Evolutionary conservation across 805 yeast genomes (phyloP), one percentile per base, ranked within the genome.

Genomic region (Osmozyma mogii): DNA sequence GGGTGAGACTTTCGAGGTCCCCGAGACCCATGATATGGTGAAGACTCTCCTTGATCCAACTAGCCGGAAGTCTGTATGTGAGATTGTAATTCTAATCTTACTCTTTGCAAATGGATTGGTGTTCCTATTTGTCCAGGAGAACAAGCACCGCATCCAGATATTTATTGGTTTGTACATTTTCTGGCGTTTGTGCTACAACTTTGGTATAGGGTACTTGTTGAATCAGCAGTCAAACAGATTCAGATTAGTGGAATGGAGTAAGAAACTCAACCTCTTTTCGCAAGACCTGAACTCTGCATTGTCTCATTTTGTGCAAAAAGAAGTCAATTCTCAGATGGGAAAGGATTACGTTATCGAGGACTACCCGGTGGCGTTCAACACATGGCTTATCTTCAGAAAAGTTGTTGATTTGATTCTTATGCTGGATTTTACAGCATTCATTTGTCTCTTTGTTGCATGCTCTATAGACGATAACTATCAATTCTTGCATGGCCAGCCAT

Each of bases 1-100:
- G 9, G 72, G 71, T 4, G 64, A 52, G 24, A 56, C 68, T 14
- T 69, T 69, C 38, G 43, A 51, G 18, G 70, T 66, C 21, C 82
- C 83, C 1, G 68, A 70, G 41, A 84, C 94, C 17, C 80, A 78
- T 45, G 94, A 84, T 49, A 83, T 84, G 92, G 80, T 84, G 19
- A 67, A 84, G 38, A 78, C 89, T 1, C 58, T 84, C 28, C 76
- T 84, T 43, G 89, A 84, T 56, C 92, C 94, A 3, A 69, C 78
- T 1, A 54, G 82, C 30, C 66, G 70, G 30, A 84, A 84, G 47
- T 77, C 88, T 0, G 54, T 70, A 29, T 65, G 76, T 27, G 95
- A 84, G 47, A 39, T 68, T n/a, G 41, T 70, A 22, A 82, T 83
- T 34, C 65, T 80, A 14, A 29, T 61, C 17, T 32, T 52, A 10